Conservation (phyloP, 495 filamentous ascomycete genomes). For the Glonium stellatum region DNA sequence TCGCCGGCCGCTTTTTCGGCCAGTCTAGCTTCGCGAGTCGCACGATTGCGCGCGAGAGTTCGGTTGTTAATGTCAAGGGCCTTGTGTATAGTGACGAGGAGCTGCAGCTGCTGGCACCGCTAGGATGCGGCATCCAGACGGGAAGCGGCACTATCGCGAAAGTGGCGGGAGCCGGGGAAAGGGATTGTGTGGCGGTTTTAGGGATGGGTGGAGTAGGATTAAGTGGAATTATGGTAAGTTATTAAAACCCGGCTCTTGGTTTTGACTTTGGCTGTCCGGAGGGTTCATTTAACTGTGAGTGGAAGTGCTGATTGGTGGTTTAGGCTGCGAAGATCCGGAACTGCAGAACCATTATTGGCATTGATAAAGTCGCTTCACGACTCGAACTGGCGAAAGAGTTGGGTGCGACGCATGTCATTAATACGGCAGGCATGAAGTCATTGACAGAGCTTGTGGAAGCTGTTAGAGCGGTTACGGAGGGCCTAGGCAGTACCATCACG, state of each 20-base stretch:
- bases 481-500: slow-evolving; percentile 8
- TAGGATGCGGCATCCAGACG: slow-evolving; percentile 19
- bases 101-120: slow-evolving; percentile 14
- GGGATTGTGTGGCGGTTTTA: slow-evolving; percentile 7
- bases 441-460: slow-evolving; percentile 1
- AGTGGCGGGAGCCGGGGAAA: slow-evolving; percentile 1
- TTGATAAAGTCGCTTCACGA: slow-evolving; percentile 9
- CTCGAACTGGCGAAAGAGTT: slow-evolving; percentile 7
- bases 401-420: slow-evolving; percentile 11
- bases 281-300: too few species aligned
- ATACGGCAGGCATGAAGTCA: slow-evolving; percentile 1
- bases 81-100: slow-evolving; percentile 12
- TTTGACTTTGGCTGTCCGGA: background rate
- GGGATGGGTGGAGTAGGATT: slow-evolving; percentile 15
- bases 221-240: slow-evolving; percentile 2
- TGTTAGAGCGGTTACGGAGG: background rate
- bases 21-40: slow-evolving; percentile 10
- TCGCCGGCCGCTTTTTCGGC: slow-evolving; percentile 8
- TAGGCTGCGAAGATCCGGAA: slow-evolving; percentile 11
- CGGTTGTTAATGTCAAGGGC: slow-evolving; percentile 8
- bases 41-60: slow-evolving; percentile 6
- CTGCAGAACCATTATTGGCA: slow-evolving; percentile 9
- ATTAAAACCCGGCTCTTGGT: background rate
- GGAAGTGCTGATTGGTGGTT: too few species aligned
- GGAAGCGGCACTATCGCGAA: slow-evolving; percentile 7